Conservation (phyloP, 345 rosid genomes). For the Salix koriyanagi region DNA sequence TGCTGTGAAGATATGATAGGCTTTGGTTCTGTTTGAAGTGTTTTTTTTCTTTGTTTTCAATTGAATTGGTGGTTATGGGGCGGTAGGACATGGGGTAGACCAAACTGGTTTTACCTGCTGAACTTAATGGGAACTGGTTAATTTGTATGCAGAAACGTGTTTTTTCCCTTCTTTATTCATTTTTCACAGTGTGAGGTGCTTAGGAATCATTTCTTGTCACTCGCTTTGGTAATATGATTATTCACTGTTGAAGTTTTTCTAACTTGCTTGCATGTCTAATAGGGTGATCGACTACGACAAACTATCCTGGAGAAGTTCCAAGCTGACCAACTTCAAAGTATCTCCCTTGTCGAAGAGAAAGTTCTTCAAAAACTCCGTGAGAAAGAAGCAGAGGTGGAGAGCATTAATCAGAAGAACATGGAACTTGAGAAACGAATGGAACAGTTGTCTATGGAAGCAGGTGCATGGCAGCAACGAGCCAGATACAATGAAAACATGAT, state of each 20-base stretch:
- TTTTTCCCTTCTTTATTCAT: neutral
- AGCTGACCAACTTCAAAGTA: conserved; percentile 48
- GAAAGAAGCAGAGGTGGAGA: conserved; percentile 71
- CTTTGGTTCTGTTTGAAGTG: neutral
- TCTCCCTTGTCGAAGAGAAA: conserved; percentile 57
- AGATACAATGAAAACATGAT: conserved; percentile 68
- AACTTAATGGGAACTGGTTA: neutral
- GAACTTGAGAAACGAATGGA: conserved; percentile 77
- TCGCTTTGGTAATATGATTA: too few species aligned
- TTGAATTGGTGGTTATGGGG: neutral
- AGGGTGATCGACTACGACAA: conserved; percentile 63
- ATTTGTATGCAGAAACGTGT: neutral
- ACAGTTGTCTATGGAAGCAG: conserved; percentile 60
- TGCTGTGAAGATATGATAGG: neutral
- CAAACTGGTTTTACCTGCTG: neutral
- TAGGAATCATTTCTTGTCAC: neutral
- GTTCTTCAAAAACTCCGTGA: conserved; percentile 54
- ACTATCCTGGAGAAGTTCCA: conserved; percentile 58
- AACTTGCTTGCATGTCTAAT: conserved; percentile 9
- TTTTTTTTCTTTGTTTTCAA: neutral
- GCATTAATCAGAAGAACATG: conserved; percentile 57
- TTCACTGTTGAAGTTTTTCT: neutral
- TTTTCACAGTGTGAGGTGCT: neutral
- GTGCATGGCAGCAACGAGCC: conserved; percentile 77
- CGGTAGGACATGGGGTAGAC: neutral